Base-by-base conservation (phyloP, 2,329 filamentous ascomycete species). In the Apiospora sp. region DNA sequence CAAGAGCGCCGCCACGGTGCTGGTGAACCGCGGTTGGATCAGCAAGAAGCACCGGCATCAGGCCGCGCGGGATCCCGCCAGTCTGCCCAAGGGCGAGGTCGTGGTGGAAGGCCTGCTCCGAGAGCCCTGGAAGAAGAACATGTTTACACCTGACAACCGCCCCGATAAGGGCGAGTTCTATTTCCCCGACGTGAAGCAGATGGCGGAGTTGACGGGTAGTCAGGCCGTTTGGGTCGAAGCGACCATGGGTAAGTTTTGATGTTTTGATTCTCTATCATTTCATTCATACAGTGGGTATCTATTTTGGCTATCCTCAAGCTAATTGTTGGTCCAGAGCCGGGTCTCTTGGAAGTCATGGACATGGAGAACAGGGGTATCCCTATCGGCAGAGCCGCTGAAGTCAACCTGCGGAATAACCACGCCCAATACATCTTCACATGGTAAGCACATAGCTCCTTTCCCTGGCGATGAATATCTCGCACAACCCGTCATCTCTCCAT, bases 381-480 rank as follows among this genome's bases (percentile, higher is more conserved):
- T 1, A 96, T 98, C 80, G 96, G 95, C 19, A 89, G 96, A 80
- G 86, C 94, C 8, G 90, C 96, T 5, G 94, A 97, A 84, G 95
- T 99, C 74, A 97, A 97, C 81, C 86, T 99, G 80, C 90, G 94
- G 81, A 99, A 99, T 82, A 98, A 97, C 84, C 96, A 99, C 83
- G 92, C 94, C 75, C 96, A 98, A 86, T 99, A 99, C 83, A 99
- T 99, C 77, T 96, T 98, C 83, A 99, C 96, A 76, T 99, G 96
- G 96, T 98, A 90, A 80, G 91, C 84, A 54, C 64, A 4, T 19
- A 44, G 49, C 46, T 49, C 46, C 71, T 48, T 51, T 41, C 46
- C 16, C 37, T 58, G 24, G 13, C 6, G 46, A 16, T 14, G 54
- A 34, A 34, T 27, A 46, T 49, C 58, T 24, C 49, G 48, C 30